Percentiles rank a stretch among this genome's conserved stretches.
These are phyloP conservation scores for Pyrenochaeta sp. DNA, from an alignment of 2,329 filamentous ascomycete genomes.

Conservation along the genomic window DNA sequence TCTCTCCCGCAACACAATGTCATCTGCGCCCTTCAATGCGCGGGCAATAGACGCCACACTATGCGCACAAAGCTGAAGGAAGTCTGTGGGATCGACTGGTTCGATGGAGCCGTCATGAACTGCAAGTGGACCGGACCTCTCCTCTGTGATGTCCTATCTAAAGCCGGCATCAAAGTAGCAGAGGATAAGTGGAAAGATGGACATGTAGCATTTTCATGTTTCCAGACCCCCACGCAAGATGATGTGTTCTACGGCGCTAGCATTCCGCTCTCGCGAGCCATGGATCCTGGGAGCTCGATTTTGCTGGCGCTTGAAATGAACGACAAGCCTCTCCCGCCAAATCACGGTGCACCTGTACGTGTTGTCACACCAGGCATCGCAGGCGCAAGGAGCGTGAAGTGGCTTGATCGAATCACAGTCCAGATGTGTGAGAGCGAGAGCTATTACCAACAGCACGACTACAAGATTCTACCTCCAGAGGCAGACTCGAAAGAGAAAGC, in stretches of 20 bases:
- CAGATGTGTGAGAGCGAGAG: slow-evolving; percentile 61
- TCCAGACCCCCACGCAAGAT: slow-evolving; percentile 62
- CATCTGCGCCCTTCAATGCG: slow-evolving; percentile 67
- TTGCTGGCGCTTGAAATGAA: slow-evolving; percentile 57
- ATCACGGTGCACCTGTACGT: slow-evolving; percentile 63
- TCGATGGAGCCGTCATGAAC: slow-evolving; percentile 68
- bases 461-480: slow-evolving; percentile 66
- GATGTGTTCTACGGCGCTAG: slow-evolving; percentile 67
- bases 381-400: slow-evolving; percentile 65
- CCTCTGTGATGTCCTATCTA: slow-evolving; percentile 61
- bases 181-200: slow-evolving; percentile 40
- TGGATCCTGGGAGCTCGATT: slow-evolving; percentile 27
- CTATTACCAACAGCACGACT: slow-evolving; percentile 67
- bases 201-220: slow-evolving; percentile 66
- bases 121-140: slow-evolving; percentile 63
- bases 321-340: slow-evolving; percentile 54
- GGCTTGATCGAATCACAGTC: slow-evolving; percentile 63
- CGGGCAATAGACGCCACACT: slow-evolving; percentile 67
- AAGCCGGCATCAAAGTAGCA: slow-evolving; percentile 53
- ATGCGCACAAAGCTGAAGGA: slow-evolving; percentile 68
- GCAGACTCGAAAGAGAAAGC: slow-evolving; percentile 59
- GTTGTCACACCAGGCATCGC: slow-evolving; percentile 62
- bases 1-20: slow-evolving; percentile 63
- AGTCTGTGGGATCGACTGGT: slow-evolving; percentile 68
- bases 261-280: slow-evolving; percentile 52